Base-by-base conservation (phyloP, 179 eudicot species). In the Gypsophila paniculata region DNA sequence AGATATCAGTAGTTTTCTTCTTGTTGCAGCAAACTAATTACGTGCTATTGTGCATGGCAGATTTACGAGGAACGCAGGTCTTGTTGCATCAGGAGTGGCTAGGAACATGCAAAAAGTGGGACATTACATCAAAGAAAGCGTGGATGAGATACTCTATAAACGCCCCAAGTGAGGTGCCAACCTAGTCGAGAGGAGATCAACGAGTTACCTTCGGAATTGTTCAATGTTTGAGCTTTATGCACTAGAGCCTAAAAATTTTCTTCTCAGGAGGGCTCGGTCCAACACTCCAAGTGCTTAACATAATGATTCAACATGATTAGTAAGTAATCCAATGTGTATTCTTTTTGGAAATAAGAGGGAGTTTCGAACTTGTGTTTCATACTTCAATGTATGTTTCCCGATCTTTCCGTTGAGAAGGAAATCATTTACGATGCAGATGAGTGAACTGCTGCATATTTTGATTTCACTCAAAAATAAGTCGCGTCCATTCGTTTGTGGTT, bases 41-140 rank as follows among this genome's bases (percentile, higher is more conserved):
- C 26, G 42, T 21, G 48, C 34, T 29, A 32, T 19, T 66, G 23
- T 74, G 29, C 46, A 55, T 15, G 76, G 72, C 96, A 93, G 98
- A 70, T 93, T 91, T 67, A 77, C 89, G 17, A 83, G 98, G 75
- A 93, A 90, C 64, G 96, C 96, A 32, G 81, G 70, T 38, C 75
- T 93, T 65, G 96, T 93, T 71, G 98, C 92, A n/a, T 82, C 84
- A 67, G 96, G 98, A 69, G 96, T 93, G 38, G 92, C 81, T 13
- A 90, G 86, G 83, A 89, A 93, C 82, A 54, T 90, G 84, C 80
- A 84, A 19, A 90, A 68, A 83, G 95, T 87, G 34, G 98, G 96
- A 57, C 85, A 84, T 66, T 89, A 86, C 32, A 66, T 93, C 21
- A 93, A 93, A 86, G 93, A 89, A 51, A 83, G 82, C 21, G 75